Base-by-base conservation (phyloP, 495 filamentous ascomycete species). In the Tuber calosporum region DNA sequence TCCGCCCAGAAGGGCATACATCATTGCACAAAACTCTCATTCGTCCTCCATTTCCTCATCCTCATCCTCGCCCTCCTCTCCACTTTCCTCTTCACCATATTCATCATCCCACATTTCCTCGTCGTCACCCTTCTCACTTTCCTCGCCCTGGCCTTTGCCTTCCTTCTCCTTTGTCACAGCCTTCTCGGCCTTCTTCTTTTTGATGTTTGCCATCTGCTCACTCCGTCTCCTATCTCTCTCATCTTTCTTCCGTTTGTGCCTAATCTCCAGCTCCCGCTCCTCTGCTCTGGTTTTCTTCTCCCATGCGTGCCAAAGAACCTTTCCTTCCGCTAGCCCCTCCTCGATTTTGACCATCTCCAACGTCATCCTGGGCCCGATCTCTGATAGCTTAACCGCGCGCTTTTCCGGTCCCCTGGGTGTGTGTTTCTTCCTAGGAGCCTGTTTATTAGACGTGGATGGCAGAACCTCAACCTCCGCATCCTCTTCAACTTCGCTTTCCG, bases 241-340 rank as follows among this genome's bases (percentile, higher is more conserved):
- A 81, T 89, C 89, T 75, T 87, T 87, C 80, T 88, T 87, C 80
- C 87, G 80, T 71, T 92, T 90, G 93, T 95, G 97, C 79, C 87
- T 87, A 84, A 89, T 84, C 77, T 98, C 93, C 79, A 97, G 82
- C 70, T 88, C 86, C 81, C 88, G 87, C 66, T 92, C 83, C 81
- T 98, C 95, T 48, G 88, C 85, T 76, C 87, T 88, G 1, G 90
- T 89, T 86, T 98, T 99, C 78, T 87, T 86, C 71, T 97, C 87
- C 79, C 90, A 95, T 79, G 97, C 93, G 83, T 99, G 96, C 95
- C 96, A 98, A 91, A 99, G 91, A 43, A 97, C 87, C 83, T 92
- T 94, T 53, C 95, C 95, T 42, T 88, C 87, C 80, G 93, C 97
- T 19, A 98, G 82, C 22, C 93, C 96, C 75, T 98, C 96, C 82